Evolutionary conservation across 345 rosid species (phyloP).

Genomic region (Eucalyptus melliodora): DNA sequence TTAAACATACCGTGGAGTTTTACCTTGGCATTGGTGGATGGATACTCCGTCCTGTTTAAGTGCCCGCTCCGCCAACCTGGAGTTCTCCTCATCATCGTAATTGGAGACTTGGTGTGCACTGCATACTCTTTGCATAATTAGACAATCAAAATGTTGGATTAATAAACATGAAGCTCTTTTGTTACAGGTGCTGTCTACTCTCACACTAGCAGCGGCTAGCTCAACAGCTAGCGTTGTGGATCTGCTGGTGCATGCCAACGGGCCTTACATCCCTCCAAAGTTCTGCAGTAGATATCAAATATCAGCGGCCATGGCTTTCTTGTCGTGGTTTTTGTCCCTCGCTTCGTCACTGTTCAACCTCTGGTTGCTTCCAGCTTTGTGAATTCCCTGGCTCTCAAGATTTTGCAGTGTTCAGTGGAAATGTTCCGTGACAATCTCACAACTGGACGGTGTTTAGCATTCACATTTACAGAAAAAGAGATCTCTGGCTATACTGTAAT

Average conservation of each 20-base stretch:
- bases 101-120: slow-evolving; percentile 73
- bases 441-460: neutral
- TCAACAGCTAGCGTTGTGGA: slow-evolving; percentile 77
- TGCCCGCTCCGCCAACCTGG: slow-evolving; percentile 52
- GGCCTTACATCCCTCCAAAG: slow-evolving; percentile 28
- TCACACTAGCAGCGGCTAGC: slow-evolving; percentile 69
- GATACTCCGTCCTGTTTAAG: slow-evolving; percentile 53
- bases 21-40: slow-evolving; percentile 73
- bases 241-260: slow-evolving; percentile 30
- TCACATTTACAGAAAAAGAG: neutral
- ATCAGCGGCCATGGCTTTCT: slow-evolving; percentile 82
- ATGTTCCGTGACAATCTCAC: neutral
- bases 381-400: neutral
- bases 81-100: slow-evolving; percentile 39
- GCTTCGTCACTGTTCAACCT: slow-evolving; percentile 82
- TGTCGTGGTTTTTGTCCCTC: slow-evolving; percentile 66
- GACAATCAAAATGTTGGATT: neutral
- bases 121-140: neutral
- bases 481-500: neutral
- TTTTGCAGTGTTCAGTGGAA: neutral
- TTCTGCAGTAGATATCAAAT: slow-evolving; percentile 66
- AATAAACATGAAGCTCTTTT: neutral
- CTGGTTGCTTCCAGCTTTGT: slow-evolving; percentile 73
- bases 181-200: slow-evolving; percentile 56
- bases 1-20: slow-evolving; percentile 84